These are phyloP conservation scores for Stagonosporopsis rhizophila DNA, from an alignment of 2,329 filamentous ascomycete genomes.

Conservation along the genomic window DNA sequence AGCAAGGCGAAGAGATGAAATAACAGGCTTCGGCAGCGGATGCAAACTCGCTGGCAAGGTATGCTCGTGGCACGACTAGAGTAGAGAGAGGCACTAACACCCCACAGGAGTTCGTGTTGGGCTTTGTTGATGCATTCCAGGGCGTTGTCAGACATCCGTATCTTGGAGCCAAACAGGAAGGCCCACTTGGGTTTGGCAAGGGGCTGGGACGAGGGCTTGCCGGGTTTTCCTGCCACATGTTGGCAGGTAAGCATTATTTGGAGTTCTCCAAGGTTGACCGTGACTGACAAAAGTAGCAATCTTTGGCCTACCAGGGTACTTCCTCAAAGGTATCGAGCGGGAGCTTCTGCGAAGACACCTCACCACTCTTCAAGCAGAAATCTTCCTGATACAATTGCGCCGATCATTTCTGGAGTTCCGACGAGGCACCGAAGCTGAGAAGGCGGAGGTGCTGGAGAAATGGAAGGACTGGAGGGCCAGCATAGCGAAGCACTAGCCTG, in stretches of 20 bases:
- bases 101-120: slow-evolving; percentile 68
- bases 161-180: slow-evolving; percentile 68
- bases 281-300: slow-evolving; percentile 12
- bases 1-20: slow-evolving; percentile 28
- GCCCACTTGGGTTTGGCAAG: slow-evolving; percentile 62
- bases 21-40: slow-evolving; percentile 73
- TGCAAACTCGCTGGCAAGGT: slow-evolving; percentile 72
- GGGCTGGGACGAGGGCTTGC: slow-evolving; percentile 42
- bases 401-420: slow-evolving; percentile 8
- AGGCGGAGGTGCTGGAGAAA: slow-evolving; percentile 7
- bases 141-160: slow-evolving; percentile 78
- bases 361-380: slow-evolving; percentile 21
- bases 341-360: slow-evolving; percentile 15
- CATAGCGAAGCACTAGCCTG: slow-evolving; percentile 3
- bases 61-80: neutral
- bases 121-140: slow-evolving; percentile 78
- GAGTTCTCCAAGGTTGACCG: neutral
- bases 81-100: neutral
- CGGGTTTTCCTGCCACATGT: slow-evolving; percentile 18
- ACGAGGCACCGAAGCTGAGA: slow-evolving; percentile 3
- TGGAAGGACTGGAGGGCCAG: slow-evolving; percentile 6
- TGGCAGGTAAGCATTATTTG: slow-evolving; percentile 11
- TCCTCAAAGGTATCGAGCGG: slow-evolving; percentile 20
- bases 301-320: slow-evolving; percentile 22
- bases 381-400: slow-evolving; percentile 20